Base-by-base conservation (phyloP, 768 basidiomycete genomes). In the Leccinum barrowsii region DNA sequence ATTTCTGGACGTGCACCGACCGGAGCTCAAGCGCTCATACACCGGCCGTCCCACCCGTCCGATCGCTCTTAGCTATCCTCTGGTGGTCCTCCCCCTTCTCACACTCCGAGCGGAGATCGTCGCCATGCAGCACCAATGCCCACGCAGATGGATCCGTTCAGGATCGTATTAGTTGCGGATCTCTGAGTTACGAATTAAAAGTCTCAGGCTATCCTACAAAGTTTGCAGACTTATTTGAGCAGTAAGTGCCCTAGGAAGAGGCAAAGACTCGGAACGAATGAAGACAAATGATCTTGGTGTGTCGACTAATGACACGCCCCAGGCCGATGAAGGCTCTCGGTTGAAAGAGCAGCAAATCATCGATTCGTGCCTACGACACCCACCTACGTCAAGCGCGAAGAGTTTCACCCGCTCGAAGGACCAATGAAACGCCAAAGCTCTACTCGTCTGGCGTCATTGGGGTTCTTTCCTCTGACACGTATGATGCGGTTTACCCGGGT, bases 351-450 rank as follows among this genome's bases (percentile, higher is more conserved):
- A 24, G 24, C 24, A 24, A 24, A 24, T 24, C 24, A 24, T 24
- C 24, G 24, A 24, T 24, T 24, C 24, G 24, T 24, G 24, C 24
- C 24, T 24, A 42, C 56, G 2, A 56, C 64, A 7, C 51, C 55
- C 24, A 44, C 52, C 2, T 21, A 55, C 8, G 30, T 15, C 48
- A 48, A 49, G 49, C 59, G 53, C 19, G 57, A 48, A 15, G 62
- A 52, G 22, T 19, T 30, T 2, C 26, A 48, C 5, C 7, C 37
- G 2, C 56, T 28, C 2, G 56, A 57, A 22, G 55, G 47, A 8
- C 62, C 56, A 2, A 3, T 26, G 17, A 65, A 54, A 34, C 63
- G 67, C 50, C 64, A 50, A 60, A 58, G 63, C 54, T 12, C 46
- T 56, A 59, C 28, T 22, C 57, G 1, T 50, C 52, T 13, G 2